A percentile compares a stretch with the other conserved stretches of the same genome.
Evolutionary conservation across 1,139 yeast species (phyloP).

Genomic region (Saccharomyces hybrid): DNA sequence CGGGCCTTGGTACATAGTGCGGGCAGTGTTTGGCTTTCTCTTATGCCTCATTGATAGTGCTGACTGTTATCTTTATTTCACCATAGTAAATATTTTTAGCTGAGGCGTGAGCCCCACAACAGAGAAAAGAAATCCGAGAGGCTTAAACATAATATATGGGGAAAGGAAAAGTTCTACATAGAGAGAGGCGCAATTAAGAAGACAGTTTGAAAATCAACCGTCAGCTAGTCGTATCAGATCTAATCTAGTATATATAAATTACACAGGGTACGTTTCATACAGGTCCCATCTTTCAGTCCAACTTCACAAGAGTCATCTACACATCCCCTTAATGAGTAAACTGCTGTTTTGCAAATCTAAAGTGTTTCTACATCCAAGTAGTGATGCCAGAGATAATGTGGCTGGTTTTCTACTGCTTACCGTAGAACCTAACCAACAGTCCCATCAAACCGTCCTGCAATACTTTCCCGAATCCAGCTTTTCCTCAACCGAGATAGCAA

Average conservation of each 20-base stretch:
- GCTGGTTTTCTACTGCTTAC: slow-evolving; percentile 67
- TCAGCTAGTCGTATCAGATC: background rate
- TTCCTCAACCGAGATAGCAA: slow-evolving; percentile 21
- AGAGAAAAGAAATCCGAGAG: slow-evolving; percentile 1
- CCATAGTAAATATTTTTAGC: background rate
- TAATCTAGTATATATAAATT: background rate
- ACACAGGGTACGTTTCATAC: background rate
- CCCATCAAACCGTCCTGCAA: slow-evolving; percentile 55
- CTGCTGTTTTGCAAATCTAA: slow-evolving; percentile 47
- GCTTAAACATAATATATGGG: background rate
- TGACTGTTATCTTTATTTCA: background rate
- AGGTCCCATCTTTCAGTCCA: background rate
- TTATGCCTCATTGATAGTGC: background rate
- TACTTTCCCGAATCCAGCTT: slow-evolving; percentile 67
- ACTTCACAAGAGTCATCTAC: background rate
- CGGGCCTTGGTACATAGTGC: background rate
- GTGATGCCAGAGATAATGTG: slow-evolving; percentile 64
- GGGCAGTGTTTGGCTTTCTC: background rate
- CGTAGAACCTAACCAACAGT: slow-evolving; percentile 38
- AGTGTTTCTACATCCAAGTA: slow-evolving; percentile 76
- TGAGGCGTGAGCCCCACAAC: background rate
- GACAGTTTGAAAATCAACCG: background rate
- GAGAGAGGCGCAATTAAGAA: background rate
- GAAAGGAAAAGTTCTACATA: background rate
- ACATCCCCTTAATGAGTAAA: slow-evolving; percentile 4